Evolutionary conservation across 2,329 filamentous ascomycete species (phyloP).

Genomic region (Fusarium hainanense): DNA sequence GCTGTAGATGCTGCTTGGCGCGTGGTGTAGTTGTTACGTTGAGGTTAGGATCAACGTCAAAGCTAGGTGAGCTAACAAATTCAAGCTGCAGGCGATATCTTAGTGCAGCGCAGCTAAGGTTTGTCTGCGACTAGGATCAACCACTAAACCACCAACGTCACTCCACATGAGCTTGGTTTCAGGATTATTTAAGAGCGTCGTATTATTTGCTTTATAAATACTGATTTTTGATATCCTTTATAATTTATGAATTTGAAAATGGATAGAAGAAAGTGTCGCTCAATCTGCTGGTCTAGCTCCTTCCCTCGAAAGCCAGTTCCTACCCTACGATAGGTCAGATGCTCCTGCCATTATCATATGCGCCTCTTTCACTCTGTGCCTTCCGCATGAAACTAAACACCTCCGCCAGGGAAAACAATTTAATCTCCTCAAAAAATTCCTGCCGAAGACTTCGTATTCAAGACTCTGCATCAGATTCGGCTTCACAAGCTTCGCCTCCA

Average conservation of each 20-base stretch:
- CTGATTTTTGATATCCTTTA: background rate
- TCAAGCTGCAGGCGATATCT: constrained; percentile 29
- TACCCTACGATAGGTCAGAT: background rate
- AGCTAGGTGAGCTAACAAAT: constrained; percentile 24
- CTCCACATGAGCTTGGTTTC: constrained; percentile 18
- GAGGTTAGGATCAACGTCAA: constrained; percentile 10
- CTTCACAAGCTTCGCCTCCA: background rate
- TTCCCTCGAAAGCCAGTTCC: background rate
- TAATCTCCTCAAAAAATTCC: background rate
- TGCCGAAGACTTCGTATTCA: background rate
- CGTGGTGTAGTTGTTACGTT: constrained; percentile 8
- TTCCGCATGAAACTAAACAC: background rate
- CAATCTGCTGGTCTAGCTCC: background rate
- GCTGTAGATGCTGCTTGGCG: background rate
- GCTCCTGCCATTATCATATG: background rate
- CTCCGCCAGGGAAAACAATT: too few relatives aligned
- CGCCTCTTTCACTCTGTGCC: background rate
- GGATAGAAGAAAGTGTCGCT: background rate
- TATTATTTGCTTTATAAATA: background rate
- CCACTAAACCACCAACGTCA: constrained; percentile 12
- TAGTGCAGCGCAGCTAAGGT: constrained; percentile 16
- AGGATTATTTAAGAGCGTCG: background rate
- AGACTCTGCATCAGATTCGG: background rate
- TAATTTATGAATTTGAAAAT: background rate
- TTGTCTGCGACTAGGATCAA: constrained; percentile 34